These are phyloP conservation scores for Fusarium abutilonis DNA, from an alignment of 2,329 filamentous ascomycete genomes.

Conservation along the genomic window DNA sequence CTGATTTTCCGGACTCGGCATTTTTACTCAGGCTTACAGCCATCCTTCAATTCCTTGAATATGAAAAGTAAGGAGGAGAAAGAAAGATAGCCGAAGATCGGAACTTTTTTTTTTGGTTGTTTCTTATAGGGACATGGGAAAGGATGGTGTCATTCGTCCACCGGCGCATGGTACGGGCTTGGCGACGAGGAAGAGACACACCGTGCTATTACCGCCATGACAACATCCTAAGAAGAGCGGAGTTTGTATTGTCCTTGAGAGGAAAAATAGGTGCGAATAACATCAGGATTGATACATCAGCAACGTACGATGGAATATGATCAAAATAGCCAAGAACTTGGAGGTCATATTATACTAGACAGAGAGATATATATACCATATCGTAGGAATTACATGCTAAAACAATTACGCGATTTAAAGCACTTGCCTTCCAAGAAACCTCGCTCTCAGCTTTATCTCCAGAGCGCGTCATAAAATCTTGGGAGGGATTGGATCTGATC, in stretches of 20 bases:
- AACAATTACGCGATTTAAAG: conserved; percentile 26
- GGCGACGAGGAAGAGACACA: conserved; percentile 8
- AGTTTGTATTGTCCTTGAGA: conserved; percentile 33
- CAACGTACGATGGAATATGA: neutral
- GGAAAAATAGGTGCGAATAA: no score
- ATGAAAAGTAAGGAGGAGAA: neutral
- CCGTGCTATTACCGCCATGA: conserved; percentile 41
- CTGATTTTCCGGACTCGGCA: conserved; percentile 33
- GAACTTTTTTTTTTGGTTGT: conserved; percentile 1
- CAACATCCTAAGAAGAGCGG: conserved; percentile 21
- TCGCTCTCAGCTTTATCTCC: conserved; percentile 18
- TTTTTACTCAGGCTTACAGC: conserved; percentile 7
- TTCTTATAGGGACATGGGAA: neutral
- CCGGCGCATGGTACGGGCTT: conserved; percentile 11
- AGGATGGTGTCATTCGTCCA: conserved; percentile 20
- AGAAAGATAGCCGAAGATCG: conserved; percentile 1
- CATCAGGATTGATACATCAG: conserved; percentile 2
- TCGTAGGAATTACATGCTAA: conserved; percentile 26
- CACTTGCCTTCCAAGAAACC: conserved; percentile 17
- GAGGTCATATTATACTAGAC: conserved; percentile 13
- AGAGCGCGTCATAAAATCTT: conserved; percentile 13
- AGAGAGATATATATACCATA: conserved; percentile 3
- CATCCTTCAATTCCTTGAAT: conserved; percentile 8
- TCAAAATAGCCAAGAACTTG: neutral
- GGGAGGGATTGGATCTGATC: conserved; percentile 8